Conservation (phyloP, 2,329 filamentous ascomycete genomes). For the Aureobasidium leucospermi region DNA sequence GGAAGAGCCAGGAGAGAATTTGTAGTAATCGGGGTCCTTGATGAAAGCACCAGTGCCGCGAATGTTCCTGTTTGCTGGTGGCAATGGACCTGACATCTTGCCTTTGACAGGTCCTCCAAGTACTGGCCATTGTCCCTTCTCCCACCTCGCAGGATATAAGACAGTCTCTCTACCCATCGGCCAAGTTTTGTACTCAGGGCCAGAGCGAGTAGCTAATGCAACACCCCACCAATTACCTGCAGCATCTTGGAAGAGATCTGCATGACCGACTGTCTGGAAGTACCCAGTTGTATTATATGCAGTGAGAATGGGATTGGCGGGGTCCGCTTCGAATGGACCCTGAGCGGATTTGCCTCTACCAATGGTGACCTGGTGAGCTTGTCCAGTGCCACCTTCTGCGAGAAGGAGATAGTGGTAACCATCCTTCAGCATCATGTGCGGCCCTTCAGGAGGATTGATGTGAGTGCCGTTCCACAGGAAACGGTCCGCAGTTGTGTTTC, state of each 20-base stretch:
- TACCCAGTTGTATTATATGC: slow-evolving; percentile 25
- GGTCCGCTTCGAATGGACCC: slow-evolving; percentile 23
- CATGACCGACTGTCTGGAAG: slow-evolving; percentile 49
- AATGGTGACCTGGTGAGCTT: slow-evolving; percentile 34
- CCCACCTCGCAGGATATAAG: slow-evolving; percentile 44
- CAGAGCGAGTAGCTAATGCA: slow-evolving; percentile 40
- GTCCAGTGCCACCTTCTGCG: slow-evolving; percentile 33
- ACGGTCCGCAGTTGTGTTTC: slow-evolving; percentile 15
- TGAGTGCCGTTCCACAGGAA: slow-evolving; percentile 33
- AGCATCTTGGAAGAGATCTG: slow-evolving; percentile 49
- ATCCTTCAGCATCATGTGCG: slow-evolving; percentile 33
- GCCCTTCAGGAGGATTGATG: slow-evolving; percentile 29
- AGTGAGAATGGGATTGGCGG: slow-evolving; percentile 23
- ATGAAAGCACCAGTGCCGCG: slow-evolving; percentile 38
- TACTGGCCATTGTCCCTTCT: slow-evolving; percentile 32
- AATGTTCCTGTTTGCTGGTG: slow-evolving; percentile 27
- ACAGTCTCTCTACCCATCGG: slow-evolving; percentile 51
- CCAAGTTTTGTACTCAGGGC: slow-evolving; percentile 35
- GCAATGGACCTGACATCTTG: slow-evolving; percentile 38
- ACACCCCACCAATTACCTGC: slow-evolving; percentile 48
- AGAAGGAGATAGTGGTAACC: slow-evolving; percentile 31
- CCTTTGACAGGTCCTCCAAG: slow-evolving; percentile 36
- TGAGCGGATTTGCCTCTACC: slow-evolving; percentile 28
- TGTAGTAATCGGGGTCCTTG: slow-evolving; percentile 37
- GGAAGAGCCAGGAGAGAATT: slow-evolving; percentile 38